Percentiles rank a stretch among this genome's conserved stretches.
Evolutionary conservation across 1,284 basidiomycete species (phyloP).

Genomic region (Apiotrichum gracile): DNA sequence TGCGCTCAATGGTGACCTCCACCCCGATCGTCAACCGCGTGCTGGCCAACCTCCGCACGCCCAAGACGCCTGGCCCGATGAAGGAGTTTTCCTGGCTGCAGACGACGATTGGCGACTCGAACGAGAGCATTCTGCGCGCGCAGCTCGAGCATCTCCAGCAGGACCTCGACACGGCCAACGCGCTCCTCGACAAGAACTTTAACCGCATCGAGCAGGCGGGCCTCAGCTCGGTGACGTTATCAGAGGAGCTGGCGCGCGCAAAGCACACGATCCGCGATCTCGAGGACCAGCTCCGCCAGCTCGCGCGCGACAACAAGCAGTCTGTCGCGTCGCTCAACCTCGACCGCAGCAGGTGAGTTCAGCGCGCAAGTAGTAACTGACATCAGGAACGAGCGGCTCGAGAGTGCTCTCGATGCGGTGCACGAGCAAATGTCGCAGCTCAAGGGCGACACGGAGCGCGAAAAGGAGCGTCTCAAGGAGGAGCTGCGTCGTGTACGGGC

Average conservation of each 20-base stretch:
- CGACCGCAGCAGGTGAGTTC: slow-evolving; percentile 4
- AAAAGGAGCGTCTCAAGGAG: slow-evolving; percentile 25
- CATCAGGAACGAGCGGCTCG: slow-evolving; percentile 18
- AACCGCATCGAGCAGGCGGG: slow-evolving; percentile 47
- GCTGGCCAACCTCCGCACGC: slow-evolving; percentile 34
- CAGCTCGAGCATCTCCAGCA: slow-evolving; percentile 48
- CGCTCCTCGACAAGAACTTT: slow-evolving; percentile 50
- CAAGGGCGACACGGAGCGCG: slow-evolving; percentile 23
- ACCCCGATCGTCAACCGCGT: slow-evolving; percentile 37
- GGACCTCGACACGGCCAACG: slow-evolving; percentile 46
- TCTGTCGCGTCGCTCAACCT: slow-evolving; percentile 12
- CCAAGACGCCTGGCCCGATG: slow-evolving; percentile 41
- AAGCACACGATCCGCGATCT: slow-evolving; percentile 38
- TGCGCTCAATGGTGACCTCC: slow-evolving; percentile 4
- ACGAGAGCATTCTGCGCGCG: slow-evolving; percentile 42
- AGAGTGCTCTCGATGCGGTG: slow-evolving; percentile 25
- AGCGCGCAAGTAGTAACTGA: neutral
- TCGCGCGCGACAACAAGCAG: slow-evolving; percentile 26
- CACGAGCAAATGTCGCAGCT: slow-evolving; percentile 31
- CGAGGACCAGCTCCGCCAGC: slow-evolving; percentile 38
- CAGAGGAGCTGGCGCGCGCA: slow-evolving; percentile 45
- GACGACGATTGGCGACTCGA: slow-evolving; percentile 35
- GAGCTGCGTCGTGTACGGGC: slow-evolving; percentile 30
- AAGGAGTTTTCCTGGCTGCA: slow-evolving; percentile 46
- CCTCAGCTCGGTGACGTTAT: slow-evolving; percentile 42